A percentile compares a stretch with the other conserved stretches of the same genome.
Conservation (phyloP, 1,284 basidiomycete species). For the Wallemia hederae region DNA sequence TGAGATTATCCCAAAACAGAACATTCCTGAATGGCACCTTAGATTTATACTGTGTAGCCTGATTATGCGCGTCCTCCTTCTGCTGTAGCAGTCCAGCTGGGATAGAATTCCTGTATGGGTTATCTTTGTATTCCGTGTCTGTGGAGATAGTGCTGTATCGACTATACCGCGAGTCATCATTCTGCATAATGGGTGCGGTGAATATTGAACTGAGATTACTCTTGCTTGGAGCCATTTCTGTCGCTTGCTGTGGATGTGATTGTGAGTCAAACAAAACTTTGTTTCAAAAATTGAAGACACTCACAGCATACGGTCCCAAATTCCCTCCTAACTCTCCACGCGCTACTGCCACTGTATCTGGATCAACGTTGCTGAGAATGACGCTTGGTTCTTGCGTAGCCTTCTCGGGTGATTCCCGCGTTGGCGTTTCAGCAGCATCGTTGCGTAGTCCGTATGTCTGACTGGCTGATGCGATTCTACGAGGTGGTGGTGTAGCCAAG, state of each 20-base stretch:
- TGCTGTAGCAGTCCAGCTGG: conserved; percentile 20
- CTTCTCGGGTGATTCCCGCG: neutral
- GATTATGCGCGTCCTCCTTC: conserved; percentile 45
- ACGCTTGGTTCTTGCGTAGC: neutral
- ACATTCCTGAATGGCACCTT: neutral
- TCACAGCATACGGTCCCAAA: conserved; percentile 48
- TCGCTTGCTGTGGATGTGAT: conserved; percentile 26
- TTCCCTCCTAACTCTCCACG: conserved; percentile 33
- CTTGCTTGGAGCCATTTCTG: neutral
- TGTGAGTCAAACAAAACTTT: conserved; percentile 3
- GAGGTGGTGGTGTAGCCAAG: neutral
- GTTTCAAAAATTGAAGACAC: conserved; percentile 13
- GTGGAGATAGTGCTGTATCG: conserved; percentile 26
- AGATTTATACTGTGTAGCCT: conserved; percentile 17
- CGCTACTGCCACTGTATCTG: neutral
- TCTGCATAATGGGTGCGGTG: conserved; percentile 3
- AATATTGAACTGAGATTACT: neutral
- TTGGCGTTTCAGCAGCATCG: neutral
- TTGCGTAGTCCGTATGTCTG: neutral
- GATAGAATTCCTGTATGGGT: neutral
- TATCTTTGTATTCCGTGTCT: conserved; percentile 31
- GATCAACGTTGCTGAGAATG: neutral
- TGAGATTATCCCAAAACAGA: neutral
- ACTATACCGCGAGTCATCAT: conserved; percentile 8
- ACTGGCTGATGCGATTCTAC: neutral